Evolutionary conservation across 2,329 filamentous ascomycete genomes (phyloP), one percentile per base, ranked within the genome.

Genomic region (Tolypocladium guangdongense): DNA sequence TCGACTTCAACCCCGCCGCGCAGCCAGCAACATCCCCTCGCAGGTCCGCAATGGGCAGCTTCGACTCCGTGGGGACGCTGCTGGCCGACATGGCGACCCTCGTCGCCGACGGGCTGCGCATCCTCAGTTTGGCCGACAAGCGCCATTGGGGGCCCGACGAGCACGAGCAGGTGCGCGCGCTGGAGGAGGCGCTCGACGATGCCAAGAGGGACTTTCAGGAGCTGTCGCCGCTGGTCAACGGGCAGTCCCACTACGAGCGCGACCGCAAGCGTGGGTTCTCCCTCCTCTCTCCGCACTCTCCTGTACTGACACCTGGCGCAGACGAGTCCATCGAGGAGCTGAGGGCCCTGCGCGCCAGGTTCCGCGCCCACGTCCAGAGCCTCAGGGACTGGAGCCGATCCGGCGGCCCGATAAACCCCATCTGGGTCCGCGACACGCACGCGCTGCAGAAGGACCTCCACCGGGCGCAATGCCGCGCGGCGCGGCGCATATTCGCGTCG

Each of bases 201-300:
- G 80, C 80, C 53, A 80, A 77, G 66, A 75, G 73, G 64, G 80
- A 83, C 66, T 83, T 82, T 58, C 80, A 83, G 67, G 74, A 79
- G 61, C 69, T 83, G 55, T 74, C 74, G 24, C 71, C 71, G 48
- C 68, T 83, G 45, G 73, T 83, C 52, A 77, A 80, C 58, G 78
- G 79, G 33, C 73, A 77, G 59, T 70, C 75, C 47, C 79, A 82
- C 64, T 83, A 83, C 59, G 76, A 82, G 61, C 75, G 77, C 55
- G 79, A 83, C 62, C 70, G 77, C 52, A 77, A 72, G 54, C 60
- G 78, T 81, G 67, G 59, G 78, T 71, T 32, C n/a, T 47, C 39
- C 30, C 43, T 54, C 38, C 43, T 54, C 22, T 43, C 24, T n/a
- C 8, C 35, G 16, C 7, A 11, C 35, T 36, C 4, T 16, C 2